phyloP scores from a whole-genome alignment of 2,329 filamentous ascomycete genomes.

The Sporothrix variecibatus region DNA sequence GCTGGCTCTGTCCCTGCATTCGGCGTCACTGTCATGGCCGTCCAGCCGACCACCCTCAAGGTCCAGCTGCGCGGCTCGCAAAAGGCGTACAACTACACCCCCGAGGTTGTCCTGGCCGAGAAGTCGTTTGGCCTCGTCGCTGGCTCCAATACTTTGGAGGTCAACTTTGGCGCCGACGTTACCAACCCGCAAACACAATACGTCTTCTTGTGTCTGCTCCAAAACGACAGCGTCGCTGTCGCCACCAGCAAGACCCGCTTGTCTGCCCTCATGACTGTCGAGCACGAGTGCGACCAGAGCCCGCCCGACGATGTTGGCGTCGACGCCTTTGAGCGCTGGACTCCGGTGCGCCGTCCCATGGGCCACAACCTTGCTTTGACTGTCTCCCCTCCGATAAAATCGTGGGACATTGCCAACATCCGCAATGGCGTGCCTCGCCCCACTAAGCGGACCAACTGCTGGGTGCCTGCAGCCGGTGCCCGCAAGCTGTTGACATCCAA shows the following conservation, averaged over 20 bases:
- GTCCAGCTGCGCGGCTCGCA: constrained; percentile 34
- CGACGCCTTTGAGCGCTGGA: constrained; percentile 35
- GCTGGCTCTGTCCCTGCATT: constrained; percentile 31
- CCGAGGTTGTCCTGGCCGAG: constrained; percentile 32
- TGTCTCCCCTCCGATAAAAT: constrained; percentile 28
- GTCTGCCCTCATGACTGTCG: constrained; percentile 33
- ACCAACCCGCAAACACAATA: constrained; percentile 34
- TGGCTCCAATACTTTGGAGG: constrained; percentile 30
- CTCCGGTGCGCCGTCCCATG: constrained; percentile 34
- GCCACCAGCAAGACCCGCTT: constrained; percentile 32
- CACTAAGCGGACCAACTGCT: constrained; percentile 34
- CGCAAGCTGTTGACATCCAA: constrained; percentile 26
- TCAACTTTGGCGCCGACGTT: constrained; percentile 26
- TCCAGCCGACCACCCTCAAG: constrained; percentile 30
- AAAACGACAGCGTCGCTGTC: constrained; percentile 34
- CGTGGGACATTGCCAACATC: constrained; percentile 30
- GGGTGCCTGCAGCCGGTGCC: constrained; percentile 28
- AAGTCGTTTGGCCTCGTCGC: constrained; percentile 26
- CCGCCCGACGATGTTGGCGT: constrained; percentile 34
- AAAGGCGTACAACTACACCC: constrained; percentile 35
- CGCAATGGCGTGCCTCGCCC: constrained; percentile 33
- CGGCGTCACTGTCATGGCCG: constrained; percentile 30
- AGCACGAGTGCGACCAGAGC: constrained; percentile 34
- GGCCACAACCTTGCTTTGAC: constrained; percentile 34
- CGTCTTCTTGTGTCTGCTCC: constrained; percentile 33